A percentile compares a stretch with the other conserved stretches of the same genome.
Evolutionary conservation across 2,329 filamentous ascomycete genomes (phyloP).

Genomic region (Pseudogymnoascus sp.): DNA sequence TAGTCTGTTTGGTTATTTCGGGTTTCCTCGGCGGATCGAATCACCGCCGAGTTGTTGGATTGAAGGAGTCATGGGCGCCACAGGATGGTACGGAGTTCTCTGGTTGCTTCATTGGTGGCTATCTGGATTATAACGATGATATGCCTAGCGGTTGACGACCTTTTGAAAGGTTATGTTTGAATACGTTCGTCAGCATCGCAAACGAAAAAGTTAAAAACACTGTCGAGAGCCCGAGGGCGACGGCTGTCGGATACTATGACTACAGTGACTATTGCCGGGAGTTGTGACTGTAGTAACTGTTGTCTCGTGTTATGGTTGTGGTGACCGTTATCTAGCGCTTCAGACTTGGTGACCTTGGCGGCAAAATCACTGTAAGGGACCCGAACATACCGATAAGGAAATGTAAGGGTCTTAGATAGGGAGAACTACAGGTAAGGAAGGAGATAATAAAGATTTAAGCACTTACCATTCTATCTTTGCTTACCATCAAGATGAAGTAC

Average conservation of each 20-base stretch:
- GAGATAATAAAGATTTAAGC: background rate
- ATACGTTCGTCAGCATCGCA: constrained; percentile 5
- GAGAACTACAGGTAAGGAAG: background rate
- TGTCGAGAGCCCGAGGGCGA: background rate
- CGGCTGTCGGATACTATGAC: background rate
- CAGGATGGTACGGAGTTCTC: background rate
- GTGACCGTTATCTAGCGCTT: background rate
- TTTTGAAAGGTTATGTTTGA: constrained; percentile 1
- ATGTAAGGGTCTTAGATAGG: background rate
- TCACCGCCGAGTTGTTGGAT: background rate
- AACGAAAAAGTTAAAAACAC: background rate
- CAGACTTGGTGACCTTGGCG: background rate
- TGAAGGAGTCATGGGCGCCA: constrained; percentile 1
- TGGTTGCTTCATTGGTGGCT: constrained; percentile 1
- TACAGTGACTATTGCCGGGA: background rate
- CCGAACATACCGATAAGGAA: background rate
- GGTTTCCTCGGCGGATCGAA: background rate
- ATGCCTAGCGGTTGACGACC: background rate
- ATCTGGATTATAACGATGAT: constrained; percentile 3
- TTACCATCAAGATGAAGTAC: background rate
- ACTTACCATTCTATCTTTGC: background rate
- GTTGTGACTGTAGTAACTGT: background rate
- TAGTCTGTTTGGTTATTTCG: background rate
- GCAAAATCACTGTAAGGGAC: background rate
- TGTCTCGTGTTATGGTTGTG: background rate